phyloP scores from a whole-genome alignment of 306 rosid genomes.

The Canavalia gladiata region DNA sequence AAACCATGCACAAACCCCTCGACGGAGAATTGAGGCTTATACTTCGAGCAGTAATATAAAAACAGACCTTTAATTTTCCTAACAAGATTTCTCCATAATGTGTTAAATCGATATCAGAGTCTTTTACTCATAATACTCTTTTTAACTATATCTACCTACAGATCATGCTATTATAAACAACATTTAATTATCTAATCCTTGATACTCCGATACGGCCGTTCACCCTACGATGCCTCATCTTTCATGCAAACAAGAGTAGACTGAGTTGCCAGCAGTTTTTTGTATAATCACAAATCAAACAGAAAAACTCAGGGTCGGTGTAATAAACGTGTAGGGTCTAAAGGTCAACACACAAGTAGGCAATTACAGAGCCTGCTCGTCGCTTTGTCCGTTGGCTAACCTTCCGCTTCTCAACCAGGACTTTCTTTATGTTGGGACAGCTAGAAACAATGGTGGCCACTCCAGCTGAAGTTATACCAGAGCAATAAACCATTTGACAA shows the following conservation, averaged over 20 bases:
- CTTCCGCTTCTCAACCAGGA: slow-evolving; percentile 84
- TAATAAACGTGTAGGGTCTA: slow-evolving; percentile 42
- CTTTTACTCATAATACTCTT: not conserved
- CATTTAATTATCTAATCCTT: slow-evolving; percentile 13
- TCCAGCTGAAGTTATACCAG: slow-evolving; percentile 71
- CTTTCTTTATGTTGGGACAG: slow-evolving; percentile 77
- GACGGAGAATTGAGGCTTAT: not conserved
- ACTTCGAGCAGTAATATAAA: not conserved
- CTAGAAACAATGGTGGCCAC: slow-evolving; percentile 80
- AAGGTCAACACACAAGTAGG: slow-evolving; percentile 80
- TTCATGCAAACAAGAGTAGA: slow-evolving; percentile 5
- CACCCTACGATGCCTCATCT: slow-evolving; percentile 23
- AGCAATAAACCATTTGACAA: slow-evolving; percentile 87
- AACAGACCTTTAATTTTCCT: slow-evolving; percentile 12
- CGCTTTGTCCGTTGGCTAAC: slow-evolving; percentile 81
- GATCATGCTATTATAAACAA: slow-evolving; percentile 18
- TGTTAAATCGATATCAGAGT: slow-evolving; percentile 6
- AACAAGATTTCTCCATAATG: slow-evolving; percentile 11
- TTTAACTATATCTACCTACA: not conserved
- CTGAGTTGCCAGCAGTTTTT: slow-evolving; percentile 25
- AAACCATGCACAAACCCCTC: slow-evolving; percentile 19
- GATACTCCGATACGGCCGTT: slow-evolving; percentile 13
- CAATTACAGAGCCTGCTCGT: slow-evolving; percentile 74
- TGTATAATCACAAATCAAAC: not conserved
- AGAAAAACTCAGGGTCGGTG: not conserved